Conservation (phyloP, 352 stramenopile species). For the Phytophthora chlamydospora region DNA sequence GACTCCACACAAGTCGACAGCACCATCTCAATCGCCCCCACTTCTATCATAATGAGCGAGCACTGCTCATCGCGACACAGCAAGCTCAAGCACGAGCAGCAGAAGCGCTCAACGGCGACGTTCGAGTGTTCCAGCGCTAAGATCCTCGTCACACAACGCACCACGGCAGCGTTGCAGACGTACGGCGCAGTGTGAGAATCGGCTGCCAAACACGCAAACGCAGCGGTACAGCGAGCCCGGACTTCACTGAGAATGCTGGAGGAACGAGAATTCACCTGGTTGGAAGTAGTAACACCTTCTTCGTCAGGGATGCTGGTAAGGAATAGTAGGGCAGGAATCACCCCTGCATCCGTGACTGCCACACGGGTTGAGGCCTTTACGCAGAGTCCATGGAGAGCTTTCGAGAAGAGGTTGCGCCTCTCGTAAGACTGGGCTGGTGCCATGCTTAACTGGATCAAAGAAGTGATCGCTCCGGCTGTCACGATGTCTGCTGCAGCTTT, state of each 20-base stretch:
- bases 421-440: slow-evolving; percentile 48
- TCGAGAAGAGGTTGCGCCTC: slow-evolving; percentile 66
- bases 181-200: slow-evolving; percentile 42
- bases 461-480: slow-evolving; percentile 63
- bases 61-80: slow-evolving; percentile 75
- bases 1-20: slow-evolving; percentile 67
- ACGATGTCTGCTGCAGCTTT: slow-evolving; percentile 77
- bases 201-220: slow-evolving; percentile 64
- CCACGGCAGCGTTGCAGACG: slow-evolving; percentile 59
- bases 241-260: slow-evolving; percentile 46
- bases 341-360: slow-evolving; percentile 53
- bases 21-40: slow-evolving; percentile 59
- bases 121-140: slow-evolving; percentile 55
- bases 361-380: slow-evolving; percentile 53
- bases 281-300: neutral
- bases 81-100: slow-evolving; percentile 73
- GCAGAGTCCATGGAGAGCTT: slow-evolving; percentile 72
- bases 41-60: slow-evolving; percentile 54
- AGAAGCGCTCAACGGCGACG: slow-evolving; percentile 71
- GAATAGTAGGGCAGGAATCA: slow-evolving; percentile 65
- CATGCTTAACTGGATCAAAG: slow-evolving; percentile 70
- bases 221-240: slow-evolving; percentile 63
- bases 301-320: slow-evolving; percentile 39
- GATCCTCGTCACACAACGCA: slow-evolving; percentile 60
- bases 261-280: neutral